Conservation (phyloP, 805 yeast genomes). For the Pichia ethanolica region DNA sequence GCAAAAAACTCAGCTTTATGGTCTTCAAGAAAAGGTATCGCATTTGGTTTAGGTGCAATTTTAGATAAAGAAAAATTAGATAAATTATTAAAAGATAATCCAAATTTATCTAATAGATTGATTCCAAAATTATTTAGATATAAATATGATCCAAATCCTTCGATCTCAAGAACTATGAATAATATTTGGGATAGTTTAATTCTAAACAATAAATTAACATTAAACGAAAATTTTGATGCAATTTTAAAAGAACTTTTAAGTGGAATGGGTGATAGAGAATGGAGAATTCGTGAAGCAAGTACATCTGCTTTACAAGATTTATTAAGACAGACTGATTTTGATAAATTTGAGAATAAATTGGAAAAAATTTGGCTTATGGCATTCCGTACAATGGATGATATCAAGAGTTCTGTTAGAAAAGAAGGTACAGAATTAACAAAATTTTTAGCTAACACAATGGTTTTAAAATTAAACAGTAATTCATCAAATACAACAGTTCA, state of each 20-base stretch:
- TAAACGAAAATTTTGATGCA: conserved; percentile 44
- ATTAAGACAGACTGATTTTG: conserved; percentile 51
- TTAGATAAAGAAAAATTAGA: conserved; percentile 72
- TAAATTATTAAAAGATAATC: conserved; percentile 47
- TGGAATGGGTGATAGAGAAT: conserved; percentile 75
- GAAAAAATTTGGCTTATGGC: conserved; percentile 82
- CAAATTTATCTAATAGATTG: conserved; percentile 47
- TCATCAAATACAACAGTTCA: conserved; percentile 32
- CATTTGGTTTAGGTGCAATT: conserved; percentile 85
- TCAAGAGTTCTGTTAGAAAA: conserved; percentile 83
- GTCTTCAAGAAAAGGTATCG: conserved; percentile 91
- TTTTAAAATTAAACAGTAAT: conserved; percentile 41
- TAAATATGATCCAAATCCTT: conserved; percentile 71
- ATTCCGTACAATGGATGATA: conserved; percentile 86
- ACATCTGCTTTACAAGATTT: conserved; percentile 64
- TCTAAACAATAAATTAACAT: conserved; percentile 43
- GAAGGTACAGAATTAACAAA: conserved; percentile 70
- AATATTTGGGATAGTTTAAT: conserved; percentile 79
- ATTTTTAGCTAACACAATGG: conserved; percentile 54
- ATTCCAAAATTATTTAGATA: conserved; percentile 82
- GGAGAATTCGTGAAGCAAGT: conserved; percentile 91
- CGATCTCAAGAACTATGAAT: conserved; percentile 76
- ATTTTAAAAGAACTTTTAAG: conserved; percentile 58
- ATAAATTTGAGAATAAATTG: conserved; percentile 41
- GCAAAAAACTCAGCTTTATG: conserved; percentile 84